Evolutionary conservation across 176 grass and related monocot genomes (phyloP), one percentile per base, ranked within the genome.

Genomic region (Guadua angustifolia): DNA sequence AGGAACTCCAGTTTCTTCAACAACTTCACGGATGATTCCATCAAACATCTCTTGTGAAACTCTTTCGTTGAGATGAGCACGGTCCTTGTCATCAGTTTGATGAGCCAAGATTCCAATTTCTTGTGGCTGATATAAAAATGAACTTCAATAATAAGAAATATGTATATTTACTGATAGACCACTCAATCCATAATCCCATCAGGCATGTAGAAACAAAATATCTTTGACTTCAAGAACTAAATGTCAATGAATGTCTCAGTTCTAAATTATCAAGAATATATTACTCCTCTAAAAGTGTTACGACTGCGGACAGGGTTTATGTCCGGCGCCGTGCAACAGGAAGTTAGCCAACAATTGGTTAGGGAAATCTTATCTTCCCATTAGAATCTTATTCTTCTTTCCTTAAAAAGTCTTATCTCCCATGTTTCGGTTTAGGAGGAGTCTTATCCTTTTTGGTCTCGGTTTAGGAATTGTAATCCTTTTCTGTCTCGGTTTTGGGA

Each of bases 1-100:
- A 83, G 95, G 95, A 73, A 90, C 89, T 64, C 95, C 95, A 90
- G 94, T 95, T 95, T 98, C 95, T 86, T 98, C 95, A 74, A 94
- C 93, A 66, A 98, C 93, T 82, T 98, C 95, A 73, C 93, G 91
- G 72, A 90, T 82, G 25, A 98, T 95, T 47, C 93, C 95, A 26
- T 95, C 95, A 85, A 98, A 98, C 89, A 98, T 95, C 71, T 98
- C 95, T 51, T 85, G 67, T 9, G 89, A 90, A 90, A 95, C 83
- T 81, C 76, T 84, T 50, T 83, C 89, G 72, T 62, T 85, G 67
- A 93, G 45, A 91, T 4, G 5, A 58, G 51, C 16, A 74, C 51
- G 9, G n/a, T 79, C 64, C 62, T 77, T 59, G 75, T 83, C 78
- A 62, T 90, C 67, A 78, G 79, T 82, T 81, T 81, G 69, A 90